Evolutionary conservation across 805 yeast genomes (phyloP).

Genomic region (Aciculoconidium aculeatum): DNA sequence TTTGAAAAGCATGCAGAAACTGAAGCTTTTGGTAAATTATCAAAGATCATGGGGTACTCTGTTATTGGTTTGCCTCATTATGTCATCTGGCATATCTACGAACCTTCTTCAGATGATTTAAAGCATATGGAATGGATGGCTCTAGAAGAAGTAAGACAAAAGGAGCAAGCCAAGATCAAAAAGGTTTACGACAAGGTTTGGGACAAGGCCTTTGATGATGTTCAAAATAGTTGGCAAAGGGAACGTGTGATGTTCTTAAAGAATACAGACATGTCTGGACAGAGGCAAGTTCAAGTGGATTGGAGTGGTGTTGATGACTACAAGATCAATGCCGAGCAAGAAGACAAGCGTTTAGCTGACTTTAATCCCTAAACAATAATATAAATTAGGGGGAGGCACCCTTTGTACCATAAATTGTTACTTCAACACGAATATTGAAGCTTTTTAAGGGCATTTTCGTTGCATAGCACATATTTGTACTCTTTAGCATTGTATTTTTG

Average conservation of each 20-base stretch:
- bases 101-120: constrained; percentile 89
- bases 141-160: constrained; percentile 61
- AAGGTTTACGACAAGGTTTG: constrained; percentile 67
- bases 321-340: constrained; percentile 22
- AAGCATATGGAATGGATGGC: constrained; percentile 87
- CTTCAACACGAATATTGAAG: too few relatives aligned
- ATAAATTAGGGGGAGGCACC: too few relatives aligned
- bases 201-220: constrained; percentile 74
- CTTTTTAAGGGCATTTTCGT: too few relatives aligned
- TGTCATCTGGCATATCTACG: constrained; percentile 49
- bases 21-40: constrained; percentile 91
- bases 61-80: constrained; percentile 89
- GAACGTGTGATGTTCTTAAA: constrained; percentile 70
- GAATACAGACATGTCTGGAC: constrained; percentile 60
- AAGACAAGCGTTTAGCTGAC: constrained; percentile 35
- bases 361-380: constrained; percentile 27
- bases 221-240: constrained; percentile 61
- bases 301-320: constrained; percentile 61
- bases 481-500: too few relatives aligned
- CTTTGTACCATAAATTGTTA: too few relatives aligned
- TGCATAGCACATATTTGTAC: too few relatives aligned
- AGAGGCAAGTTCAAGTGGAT: constrained; percentile 51
- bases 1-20: constrained; percentile 97
- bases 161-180: constrained; percentile 57
- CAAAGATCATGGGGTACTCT: constrained; percentile 77